Percentiles rank a stretch among this genome's conserved stretches.
phyloP scores from a whole-genome alignment of 257 asterid genomes.

The Solanum lycopersicoides region DNA sequence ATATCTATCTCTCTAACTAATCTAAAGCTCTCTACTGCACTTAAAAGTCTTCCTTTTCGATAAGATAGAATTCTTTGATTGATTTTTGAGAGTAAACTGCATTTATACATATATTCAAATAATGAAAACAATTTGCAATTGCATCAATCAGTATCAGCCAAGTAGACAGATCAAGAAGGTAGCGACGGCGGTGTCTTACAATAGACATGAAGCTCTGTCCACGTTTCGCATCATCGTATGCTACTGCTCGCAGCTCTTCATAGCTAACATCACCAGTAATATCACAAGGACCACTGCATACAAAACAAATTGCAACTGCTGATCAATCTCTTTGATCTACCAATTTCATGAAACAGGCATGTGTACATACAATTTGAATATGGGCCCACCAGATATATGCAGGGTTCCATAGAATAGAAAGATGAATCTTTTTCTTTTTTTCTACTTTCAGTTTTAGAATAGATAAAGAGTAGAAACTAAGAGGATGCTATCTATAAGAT shows the following conservation, averaged over 20 bases:
- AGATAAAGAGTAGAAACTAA: neutral
- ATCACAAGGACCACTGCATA: conserved; percentile 88
- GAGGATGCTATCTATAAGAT: neutral
- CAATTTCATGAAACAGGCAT: neutral
- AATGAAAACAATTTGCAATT: neutral
- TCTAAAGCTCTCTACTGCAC: neutral
- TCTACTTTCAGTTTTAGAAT: neutral
- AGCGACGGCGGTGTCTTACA: conserved; percentile 36
- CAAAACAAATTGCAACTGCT: neutral
- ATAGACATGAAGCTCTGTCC: conserved; percentile 61
- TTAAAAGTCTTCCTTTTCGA: neutral
- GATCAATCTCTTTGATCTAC: neutral
- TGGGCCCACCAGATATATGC: neutral
- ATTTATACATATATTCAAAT: neutral
- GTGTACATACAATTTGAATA: neutral
- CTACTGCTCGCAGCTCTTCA: conserved; percentile 82
- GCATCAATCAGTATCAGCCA: neutral
- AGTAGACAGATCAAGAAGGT: neutral
- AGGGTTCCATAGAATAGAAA: neutral
- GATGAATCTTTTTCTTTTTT: neutral
- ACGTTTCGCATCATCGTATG: conserved; percentile 73
- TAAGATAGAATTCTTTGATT: neutral
- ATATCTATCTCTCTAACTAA: neutral
- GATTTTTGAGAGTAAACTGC: neutral
- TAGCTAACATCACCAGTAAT: conserved; percentile 70